These are phyloP conservation scores for Naegleria lovaniensis DNA, from an alignment of 208 protist species.

Conservation along the genomic window DNA sequence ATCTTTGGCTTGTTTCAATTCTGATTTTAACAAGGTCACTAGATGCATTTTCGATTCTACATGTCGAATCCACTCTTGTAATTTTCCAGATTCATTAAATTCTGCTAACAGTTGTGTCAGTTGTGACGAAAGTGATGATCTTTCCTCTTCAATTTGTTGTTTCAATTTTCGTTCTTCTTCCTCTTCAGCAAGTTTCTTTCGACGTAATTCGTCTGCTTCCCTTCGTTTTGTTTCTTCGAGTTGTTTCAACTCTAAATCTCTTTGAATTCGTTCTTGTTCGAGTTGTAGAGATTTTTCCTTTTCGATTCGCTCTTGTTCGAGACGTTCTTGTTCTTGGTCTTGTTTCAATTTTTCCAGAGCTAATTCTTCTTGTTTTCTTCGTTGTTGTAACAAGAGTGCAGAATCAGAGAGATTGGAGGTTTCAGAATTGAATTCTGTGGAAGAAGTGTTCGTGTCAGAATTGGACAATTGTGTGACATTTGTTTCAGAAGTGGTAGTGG, in stretches of 20 bases:
- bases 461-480: too few species aligned
- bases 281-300: not conserved
- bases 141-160: not conserved
- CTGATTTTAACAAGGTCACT: not conserved
- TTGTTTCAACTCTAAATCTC: not conserved
- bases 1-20: not conserved
- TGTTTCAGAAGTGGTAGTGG: too few species aligned
- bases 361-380: not conserved
- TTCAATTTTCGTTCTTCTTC: not conserved
- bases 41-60: not conserved
- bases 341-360: not conserved
- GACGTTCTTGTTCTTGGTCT: not conserved
- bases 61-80: not conserved
- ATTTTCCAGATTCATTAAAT: constrained; percentile 3
- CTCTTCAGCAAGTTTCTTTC: not conserved
- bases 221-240: not conserved
- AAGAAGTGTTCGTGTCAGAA: too few species aligned
- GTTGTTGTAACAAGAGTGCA: not conserved
- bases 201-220: not conserved
- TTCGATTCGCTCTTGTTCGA: not conserved
- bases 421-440: too few species aligned
- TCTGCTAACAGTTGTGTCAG: not conserved
- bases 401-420: not conserved
- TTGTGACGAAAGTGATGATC: not conserved
- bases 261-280: not conserved